Evolutionary conservation across 1,284 basidiomycete genomes (phyloP).

Genomic region (Trichosporon inkin): DNA sequence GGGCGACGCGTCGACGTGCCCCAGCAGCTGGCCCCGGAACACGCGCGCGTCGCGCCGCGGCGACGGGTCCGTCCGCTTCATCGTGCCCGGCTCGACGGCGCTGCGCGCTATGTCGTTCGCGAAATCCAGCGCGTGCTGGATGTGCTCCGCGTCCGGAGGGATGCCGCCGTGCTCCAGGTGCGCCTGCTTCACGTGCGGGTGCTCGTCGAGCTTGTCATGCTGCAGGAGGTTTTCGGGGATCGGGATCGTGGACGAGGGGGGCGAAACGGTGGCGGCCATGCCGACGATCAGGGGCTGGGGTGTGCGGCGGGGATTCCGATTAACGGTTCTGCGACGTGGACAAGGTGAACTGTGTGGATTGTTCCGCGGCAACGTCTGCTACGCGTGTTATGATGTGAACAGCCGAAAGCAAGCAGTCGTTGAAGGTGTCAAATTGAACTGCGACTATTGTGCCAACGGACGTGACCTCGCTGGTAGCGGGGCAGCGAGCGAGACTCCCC

Average conservation of each 20-base stretch:
- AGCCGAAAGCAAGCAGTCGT: too few relatives aligned
- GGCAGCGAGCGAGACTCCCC: too few relatives aligned
- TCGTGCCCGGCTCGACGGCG: slow-evolving; percentile 9
- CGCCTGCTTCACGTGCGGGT: slow-evolving; percentile 9
- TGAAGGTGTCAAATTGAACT: too few relatives aligned
- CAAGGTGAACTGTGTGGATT: neutral
- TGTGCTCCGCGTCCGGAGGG: slow-evolving; percentile 7
- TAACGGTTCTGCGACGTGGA: neutral
- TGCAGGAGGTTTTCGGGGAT: slow-evolving; percentile 19
- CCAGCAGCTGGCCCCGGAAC: slow-evolving; percentile 20
- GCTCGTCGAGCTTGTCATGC: slow-evolving; percentile 14
- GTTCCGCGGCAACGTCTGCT: too few relatives aligned
- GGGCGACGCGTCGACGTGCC: slow-evolving; percentile 17
- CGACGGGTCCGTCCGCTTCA: slow-evolving; percentile 17
- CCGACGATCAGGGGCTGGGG: neutral
- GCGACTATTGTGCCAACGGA: too few relatives aligned
- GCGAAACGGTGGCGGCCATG: slow-evolving; percentile 7
- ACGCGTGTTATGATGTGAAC: too few relatives aligned
- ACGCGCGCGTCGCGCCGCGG: slow-evolving; percentile 22
- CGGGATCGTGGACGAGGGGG: slow-evolving; percentile 8
- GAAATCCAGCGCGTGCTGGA: slow-evolving; percentile 15
- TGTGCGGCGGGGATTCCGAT: neutral
- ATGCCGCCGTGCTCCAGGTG: slow-evolving; percentile 18
- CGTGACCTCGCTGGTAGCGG: too few relatives aligned
- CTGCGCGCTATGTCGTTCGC: slow-evolving; percentile 14